A percentile compares a stretch with the other conserved stretches of the same genome.
phyloP scores from a whole-genome alignment of 768 basidiomycete genomes.

The Collybiopsis confluens region DNA sequence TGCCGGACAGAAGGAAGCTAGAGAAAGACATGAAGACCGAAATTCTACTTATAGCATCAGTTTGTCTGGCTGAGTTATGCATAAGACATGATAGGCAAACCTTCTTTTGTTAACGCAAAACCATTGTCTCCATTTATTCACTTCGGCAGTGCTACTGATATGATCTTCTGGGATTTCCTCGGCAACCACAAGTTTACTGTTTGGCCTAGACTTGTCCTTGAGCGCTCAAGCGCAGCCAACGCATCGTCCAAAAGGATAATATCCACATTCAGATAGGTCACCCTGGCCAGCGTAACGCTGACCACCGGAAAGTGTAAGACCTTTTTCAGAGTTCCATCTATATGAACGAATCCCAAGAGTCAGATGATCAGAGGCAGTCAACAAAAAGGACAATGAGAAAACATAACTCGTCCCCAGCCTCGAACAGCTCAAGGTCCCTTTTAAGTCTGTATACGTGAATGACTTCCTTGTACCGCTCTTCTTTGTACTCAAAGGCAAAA shows the following conservation, averaged over 20 bases:
- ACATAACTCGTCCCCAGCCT: conserved; percentile 56
- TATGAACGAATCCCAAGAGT: too few species aligned
- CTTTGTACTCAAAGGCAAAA: conserved; percentile 73
- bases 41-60: too few species aligned
- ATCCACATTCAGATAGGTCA: conserved; percentile 44
- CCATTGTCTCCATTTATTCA: too few species aligned
- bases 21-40: too few species aligned
- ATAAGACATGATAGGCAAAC: too few species aligned
- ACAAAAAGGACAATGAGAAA: too few species aligned
- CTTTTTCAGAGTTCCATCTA: conserved; percentile 69
- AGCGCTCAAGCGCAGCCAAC: conserved; percentile 55
- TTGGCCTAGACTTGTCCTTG: conserved; percentile 14
- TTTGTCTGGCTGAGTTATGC: too few species aligned
- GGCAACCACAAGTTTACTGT: conserved; percentile 40
- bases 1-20: too few species aligned
- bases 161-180: conserved; percentile 44
- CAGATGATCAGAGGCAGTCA: too few species aligned
- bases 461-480: conserved; percentile 73
- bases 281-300: conserved; percentile 42
- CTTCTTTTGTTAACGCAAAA: too few species aligned
- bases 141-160: conserved; percentile 35
- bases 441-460: conserved; percentile 74
- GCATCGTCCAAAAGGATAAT: conserved; percentile 72
- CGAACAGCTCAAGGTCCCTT: conserved; percentile 63
- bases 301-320: conserved; percentile 51